Percentiles rank a stretch among this genome's conserved stretches.
These are phyloP conservation scores for Termitomyces sp. DNA, from an alignment of 1,284 basidiomycete genomes.

Conservation along the genomic window DNA sequence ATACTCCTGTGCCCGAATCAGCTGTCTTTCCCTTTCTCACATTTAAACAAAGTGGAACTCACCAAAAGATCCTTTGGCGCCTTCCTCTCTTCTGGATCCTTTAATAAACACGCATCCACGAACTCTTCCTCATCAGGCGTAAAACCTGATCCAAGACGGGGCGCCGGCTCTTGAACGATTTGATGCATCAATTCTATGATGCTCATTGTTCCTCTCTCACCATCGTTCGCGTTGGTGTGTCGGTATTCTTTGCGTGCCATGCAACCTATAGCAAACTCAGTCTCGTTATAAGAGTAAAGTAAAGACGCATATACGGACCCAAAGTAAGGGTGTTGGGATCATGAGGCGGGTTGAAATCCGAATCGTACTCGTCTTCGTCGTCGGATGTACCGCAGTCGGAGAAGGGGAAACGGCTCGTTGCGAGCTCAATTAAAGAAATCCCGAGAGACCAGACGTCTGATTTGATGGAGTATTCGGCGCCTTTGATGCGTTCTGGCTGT, in stretches of 20 bases:
- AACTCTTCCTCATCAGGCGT: conserved; percentile 70
- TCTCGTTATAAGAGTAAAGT: too few relatives aligned
- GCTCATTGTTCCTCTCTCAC: conserved; percentile 90
- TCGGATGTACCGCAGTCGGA: conserved; percentile 64
- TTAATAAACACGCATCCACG: conserved; percentile 79
- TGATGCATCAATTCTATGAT: conserved; percentile 96
- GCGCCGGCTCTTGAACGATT: conserved; percentile 95
- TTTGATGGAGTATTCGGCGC: conserved; percentile 96
- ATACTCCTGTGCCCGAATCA: conserved; percentile 4
- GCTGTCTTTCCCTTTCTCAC: background rate
- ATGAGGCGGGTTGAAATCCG: conserved; percentile 22
- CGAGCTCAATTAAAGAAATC: conserved; percentile 94
- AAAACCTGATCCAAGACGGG: conserved; percentile 70
- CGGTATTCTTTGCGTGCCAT: conserved; percentile 40
- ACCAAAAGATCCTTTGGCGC: conserved; percentile 15
- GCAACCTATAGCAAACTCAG: conserved; percentile 3
- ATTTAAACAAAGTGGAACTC: background rate
- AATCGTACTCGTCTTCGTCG: conserved; percentile 27
- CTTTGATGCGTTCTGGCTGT: conserved; percentile 97
- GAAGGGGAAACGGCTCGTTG: conserved; percentile 90
- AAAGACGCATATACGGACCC: background rate
- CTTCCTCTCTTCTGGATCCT: conserved; percentile 68
- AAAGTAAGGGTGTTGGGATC: conserved; percentile 4
- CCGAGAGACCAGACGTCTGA: conserved; percentile 99
- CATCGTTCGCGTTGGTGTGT: conserved; percentile 70